Evolutionary conservation across 2,329 filamentous ascomycete genomes (phyloP).

Genomic region (Colletotrichum sp.): DNA sequence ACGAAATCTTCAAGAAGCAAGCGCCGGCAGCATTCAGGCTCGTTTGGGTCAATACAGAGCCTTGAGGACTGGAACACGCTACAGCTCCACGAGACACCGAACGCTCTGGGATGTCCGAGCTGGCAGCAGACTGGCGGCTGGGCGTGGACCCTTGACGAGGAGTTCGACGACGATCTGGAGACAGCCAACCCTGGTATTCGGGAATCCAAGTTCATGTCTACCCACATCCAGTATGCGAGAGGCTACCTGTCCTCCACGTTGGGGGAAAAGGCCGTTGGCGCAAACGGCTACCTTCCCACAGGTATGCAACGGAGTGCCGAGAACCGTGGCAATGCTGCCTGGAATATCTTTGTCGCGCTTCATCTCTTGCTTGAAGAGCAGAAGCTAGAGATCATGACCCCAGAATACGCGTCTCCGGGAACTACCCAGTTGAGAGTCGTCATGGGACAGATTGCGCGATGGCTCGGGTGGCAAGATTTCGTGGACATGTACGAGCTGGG

Average conservation of each 20-base stretch:
- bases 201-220: conserved; percentile 48
- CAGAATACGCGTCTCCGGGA: conserved; percentile 48
- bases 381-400: conserved; percentile 72
- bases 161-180: conserved; percentile 38
- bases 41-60: conserved; percentile 38
- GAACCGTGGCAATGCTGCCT: conserved; percentile 63
- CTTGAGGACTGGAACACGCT: conserved; percentile 54
- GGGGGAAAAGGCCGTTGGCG: conserved; percentile 60
- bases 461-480: conserved; percentile 75
- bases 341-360: conserved; percentile 75
- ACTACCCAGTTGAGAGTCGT: conserved; percentile 69
- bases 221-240: conserved; percentile 63
- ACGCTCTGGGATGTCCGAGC: conserved; percentile 52
- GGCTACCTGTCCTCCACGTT: conserved; percentile 67
- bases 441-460: conserved; percentile 79
- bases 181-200: conserved; percentile 28
- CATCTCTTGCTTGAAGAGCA: conserved; percentile 90
- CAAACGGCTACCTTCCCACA: conserved; percentile 70
- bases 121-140: conserved; percentile 71
- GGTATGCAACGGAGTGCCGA: conserved; percentile 57
- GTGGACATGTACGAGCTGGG: conserved; percentile 55
- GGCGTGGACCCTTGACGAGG: conserved; percentile 73
- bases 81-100: conserved; percentile 50
- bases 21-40: conserved; percentile 37
- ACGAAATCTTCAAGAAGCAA: conserved; percentile 27